Evolutionary conservation across 129 eudicot species (phyloP).

Genomic region (Logfia minima): DNA sequence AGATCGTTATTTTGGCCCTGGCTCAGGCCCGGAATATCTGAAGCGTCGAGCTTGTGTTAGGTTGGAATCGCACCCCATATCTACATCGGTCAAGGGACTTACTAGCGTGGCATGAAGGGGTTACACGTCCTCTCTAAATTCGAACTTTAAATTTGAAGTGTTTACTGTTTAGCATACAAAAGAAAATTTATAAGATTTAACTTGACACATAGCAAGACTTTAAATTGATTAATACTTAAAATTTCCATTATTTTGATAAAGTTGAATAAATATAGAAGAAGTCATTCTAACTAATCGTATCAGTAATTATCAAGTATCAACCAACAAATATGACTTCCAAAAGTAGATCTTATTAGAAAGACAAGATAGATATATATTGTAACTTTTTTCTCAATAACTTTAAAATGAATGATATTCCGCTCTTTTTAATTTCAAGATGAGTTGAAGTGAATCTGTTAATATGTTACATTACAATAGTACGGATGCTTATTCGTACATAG

Average conservation of each 20-base stretch:
- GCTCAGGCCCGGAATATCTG: not conserved
- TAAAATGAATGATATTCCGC: too few species aligned
- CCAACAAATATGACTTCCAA: not conserved
- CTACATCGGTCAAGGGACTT: not conserved
- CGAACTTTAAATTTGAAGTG: not conserved
- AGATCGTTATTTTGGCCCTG: not conserved
- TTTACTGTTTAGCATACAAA: not conserved
- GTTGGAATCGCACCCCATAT: not conserved
- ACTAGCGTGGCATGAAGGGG: not conserved
- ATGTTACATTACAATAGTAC: too few species aligned
- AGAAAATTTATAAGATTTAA: not conserved
- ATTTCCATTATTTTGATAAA: too few species aligned
- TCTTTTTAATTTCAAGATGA: too few species aligned
- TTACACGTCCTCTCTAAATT: not conserved
- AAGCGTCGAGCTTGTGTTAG: not conserved
- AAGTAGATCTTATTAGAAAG: not conserved
- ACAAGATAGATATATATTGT: not conserved
- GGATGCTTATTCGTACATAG: too few species aligned
- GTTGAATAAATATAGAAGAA: not conserved
- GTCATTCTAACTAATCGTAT: not conserved
- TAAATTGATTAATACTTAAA: too few species aligned
- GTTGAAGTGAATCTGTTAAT: too few species aligned
- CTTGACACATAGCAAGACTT: not conserved
- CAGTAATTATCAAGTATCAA: not conserved
- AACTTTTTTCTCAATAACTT: too few species aligned